A percentile compares a stretch with the other conserved stretches of the same genome.
phyloP scores from a whole-genome alignment of 192 early-diverging fungal species.

The Bifiguratus adelaidae region DNA sequence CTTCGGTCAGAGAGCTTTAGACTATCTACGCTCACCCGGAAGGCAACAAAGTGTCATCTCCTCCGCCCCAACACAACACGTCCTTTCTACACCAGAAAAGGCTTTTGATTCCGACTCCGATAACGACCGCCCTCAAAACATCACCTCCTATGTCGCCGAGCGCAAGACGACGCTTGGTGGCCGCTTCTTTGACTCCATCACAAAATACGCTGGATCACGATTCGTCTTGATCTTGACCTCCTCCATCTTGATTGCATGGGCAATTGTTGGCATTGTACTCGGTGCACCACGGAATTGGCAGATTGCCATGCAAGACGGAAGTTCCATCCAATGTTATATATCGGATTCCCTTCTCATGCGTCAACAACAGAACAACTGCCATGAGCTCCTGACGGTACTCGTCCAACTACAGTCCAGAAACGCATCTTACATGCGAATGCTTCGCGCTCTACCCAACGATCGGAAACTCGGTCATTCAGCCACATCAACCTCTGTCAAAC shows the following conservation, averaged over 20 bases:
- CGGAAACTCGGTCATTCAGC: too few species aligned
- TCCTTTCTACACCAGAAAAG: too few species aligned
- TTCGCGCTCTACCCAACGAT: not conserved
- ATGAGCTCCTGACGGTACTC: not conserved
- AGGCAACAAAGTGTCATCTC: too few species aligned
- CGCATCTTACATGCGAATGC: not conserved
- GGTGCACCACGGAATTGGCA: slow-evolving; percentile 8
- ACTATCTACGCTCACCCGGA: too few species aligned
- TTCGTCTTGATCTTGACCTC: slow-evolving; percentile 1
- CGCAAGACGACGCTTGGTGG: too few species aligned
- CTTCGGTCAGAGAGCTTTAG: too few species aligned
- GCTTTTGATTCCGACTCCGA: too few species aligned
- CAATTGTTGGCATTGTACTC: not conserved
- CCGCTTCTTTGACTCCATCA: slow-evolving; percentile 5
- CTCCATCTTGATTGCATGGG: slow-evolving; percentile 2
- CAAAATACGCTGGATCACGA: slow-evolving; percentile 4
- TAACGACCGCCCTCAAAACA: too few species aligned
- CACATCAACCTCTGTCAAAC: too few species aligned
- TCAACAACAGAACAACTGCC: slow-evolving; percentile 4
- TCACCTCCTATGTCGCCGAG: too few species aligned
- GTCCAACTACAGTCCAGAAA: slow-evolving; percentile 3
- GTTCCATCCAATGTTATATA: slow-evolving; percentile 10
- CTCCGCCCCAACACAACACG: too few species aligned
- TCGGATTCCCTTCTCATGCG: slow-evolving; percentile 14
- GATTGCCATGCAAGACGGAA: slow-evolving; percentile 6